Evolutionary conservation across 495 filamentous ascomycete genomes (phyloP).

Genomic region (Lepidopterella palustris): DNA sequence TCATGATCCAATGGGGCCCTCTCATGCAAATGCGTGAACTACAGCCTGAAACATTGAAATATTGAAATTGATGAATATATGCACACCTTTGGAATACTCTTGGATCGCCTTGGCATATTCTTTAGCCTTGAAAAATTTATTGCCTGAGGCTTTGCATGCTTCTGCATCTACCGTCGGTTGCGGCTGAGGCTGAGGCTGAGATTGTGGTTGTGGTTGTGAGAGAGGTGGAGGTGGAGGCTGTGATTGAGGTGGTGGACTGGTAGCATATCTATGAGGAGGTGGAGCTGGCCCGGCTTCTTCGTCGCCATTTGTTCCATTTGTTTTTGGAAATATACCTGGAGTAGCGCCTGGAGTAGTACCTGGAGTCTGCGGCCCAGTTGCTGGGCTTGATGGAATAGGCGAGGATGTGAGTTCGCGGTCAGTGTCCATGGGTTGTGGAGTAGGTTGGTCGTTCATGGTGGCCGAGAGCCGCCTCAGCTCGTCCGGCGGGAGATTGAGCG

Average conservation of each 20-base stretch:
- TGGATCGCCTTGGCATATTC: conserved; percentile 80
- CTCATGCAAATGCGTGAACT: too few species aligned
- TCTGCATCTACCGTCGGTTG: conserved; percentile 66
- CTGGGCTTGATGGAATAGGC: conserved; percentile 43
- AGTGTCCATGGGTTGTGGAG: conserved; percentile 66
- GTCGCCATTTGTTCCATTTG: conserved; percentile 49
- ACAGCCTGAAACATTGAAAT: too few species aligned
- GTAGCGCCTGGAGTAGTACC: too few species aligned
- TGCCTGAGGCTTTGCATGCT: conserved; percentile 82
- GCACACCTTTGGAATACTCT: conserved; percentile 86
- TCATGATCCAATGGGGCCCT: not conserved
- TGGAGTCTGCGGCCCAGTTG: conserved; percentile 25
- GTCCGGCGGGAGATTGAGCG: conserved; percentile 80
- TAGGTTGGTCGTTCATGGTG: conserved; percentile 40
- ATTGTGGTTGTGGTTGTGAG: conserved; percentile 30
- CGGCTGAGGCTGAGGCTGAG: conserved; percentile 32
- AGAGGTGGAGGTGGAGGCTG: conserved; percentile 31
- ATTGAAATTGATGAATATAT: too few species aligned
- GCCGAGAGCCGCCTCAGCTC: conserved; percentile 63
- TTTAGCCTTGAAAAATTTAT: conserved; percentile 91
- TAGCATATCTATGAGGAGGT: conserved; percentile 67
- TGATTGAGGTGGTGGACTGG: conserved; percentile 46
- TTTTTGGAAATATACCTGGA: conserved; percentile 27
- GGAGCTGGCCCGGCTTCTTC: conserved; percentile 60
- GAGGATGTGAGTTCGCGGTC: conserved; percentile 58